A percentile compares a stretch with the other conserved stretches of the same genome.
Evolutionary conservation across 1,139 yeast species (phyloP).

Genomic region (Lodderomyces orthopsilosis): DNA sequence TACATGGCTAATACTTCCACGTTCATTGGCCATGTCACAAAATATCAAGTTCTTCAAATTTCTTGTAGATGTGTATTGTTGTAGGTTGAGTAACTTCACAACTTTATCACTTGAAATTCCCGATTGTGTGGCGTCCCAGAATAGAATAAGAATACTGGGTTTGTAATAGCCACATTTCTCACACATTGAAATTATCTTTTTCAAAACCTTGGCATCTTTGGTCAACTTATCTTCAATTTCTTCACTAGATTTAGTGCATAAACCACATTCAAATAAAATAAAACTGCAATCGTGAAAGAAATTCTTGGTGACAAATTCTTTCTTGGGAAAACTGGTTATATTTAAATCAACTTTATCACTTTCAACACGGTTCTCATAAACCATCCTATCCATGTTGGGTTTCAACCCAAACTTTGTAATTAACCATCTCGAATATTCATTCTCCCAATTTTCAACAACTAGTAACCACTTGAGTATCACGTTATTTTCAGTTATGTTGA

Average conservation of each 20-base stretch:
- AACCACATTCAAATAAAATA: conserved; percentile 48
- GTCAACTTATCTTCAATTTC: conserved; percentile 28
- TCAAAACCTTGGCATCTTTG: conserved; percentile 35
- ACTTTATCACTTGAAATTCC: conserved; percentile 19
- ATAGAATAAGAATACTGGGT: conserved; percentile 36
- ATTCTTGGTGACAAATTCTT: conserved; percentile 29
- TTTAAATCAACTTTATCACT: conserved; percentile 24
- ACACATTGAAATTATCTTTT: conserved; percentile 37
- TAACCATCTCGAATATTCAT: conserved; percentile 46
- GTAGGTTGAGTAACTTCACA: conserved; percentile 17
- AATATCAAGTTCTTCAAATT: conserved; percentile 23
- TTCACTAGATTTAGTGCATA: conserved; percentile 10
- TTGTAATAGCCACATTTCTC: conserved; percentile 33
- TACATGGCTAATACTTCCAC: conserved; percentile 27
- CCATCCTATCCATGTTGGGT: conserved; percentile 23
- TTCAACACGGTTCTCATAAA: conserved; percentile 26
- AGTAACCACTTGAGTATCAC: conserved; percentile 32
- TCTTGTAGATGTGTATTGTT: conserved; percentile 10
- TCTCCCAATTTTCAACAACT: conserved; percentile 45
- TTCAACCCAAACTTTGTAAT: conserved; percentile 36
- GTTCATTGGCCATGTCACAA: conserved; percentile 36
- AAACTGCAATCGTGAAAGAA: conserved; percentile 40
- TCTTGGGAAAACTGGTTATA: conserved; percentile 40
- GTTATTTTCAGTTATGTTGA: conserved; percentile 19
- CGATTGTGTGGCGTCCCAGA: conserved; percentile 35